phyloP scores from a whole-genome alignment of 768 basidiomycete genomes.

The Baorangia bicolor region DNA sequence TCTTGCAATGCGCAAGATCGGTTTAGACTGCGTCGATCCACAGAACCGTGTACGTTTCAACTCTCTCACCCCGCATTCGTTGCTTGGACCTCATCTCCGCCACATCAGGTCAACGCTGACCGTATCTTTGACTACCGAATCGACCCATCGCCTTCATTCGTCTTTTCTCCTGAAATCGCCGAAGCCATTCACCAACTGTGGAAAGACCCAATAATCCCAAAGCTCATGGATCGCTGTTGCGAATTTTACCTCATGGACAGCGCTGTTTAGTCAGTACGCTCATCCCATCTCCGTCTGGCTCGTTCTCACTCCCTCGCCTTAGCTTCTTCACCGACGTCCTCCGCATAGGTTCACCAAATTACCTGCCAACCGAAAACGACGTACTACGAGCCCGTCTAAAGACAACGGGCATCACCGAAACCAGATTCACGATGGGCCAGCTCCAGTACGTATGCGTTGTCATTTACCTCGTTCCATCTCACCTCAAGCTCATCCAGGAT shows the following conservation, averaged over 20 bases:
- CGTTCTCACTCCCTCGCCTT: background rate
- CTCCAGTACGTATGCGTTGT: conserved; percentile 49
- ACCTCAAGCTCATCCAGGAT: conserved; percentile 32
- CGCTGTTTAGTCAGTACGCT: conserved; percentile 72
- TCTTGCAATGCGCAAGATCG: conserved; percentile 82
- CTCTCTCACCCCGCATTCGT: accelerated
- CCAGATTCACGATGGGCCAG: conserved; percentile 71
- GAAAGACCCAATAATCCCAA: conserved; percentile 61
- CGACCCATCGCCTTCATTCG: conserved; percentile 41
- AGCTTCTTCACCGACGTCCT: conserved; percentile 86
- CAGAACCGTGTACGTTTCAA: conserved; percentile 49
- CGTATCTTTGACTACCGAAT: conserved; percentile 58
- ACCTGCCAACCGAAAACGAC: conserved; percentile 83
- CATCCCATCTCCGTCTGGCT: background rate
- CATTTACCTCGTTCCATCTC: accelerated
- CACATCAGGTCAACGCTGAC: conserved; percentile 47
- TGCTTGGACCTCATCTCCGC: conserved; percentile 10
- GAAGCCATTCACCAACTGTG: conserved; percentile 66
- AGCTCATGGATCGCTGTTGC: conserved; percentile 54
- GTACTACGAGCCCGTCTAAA: conserved; percentile 87
- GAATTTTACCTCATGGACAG: conserved; percentile 96
- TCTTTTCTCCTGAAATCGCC: conserved; percentile 63
- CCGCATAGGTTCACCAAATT: conserved; percentile 81
- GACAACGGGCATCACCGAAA: conserved; percentile 89
- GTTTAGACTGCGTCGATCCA: conserved; percentile 69